A percentile compares a stretch with the other conserved stretches of the same genome.
Conservation (phyloP, 768 basidiomycete species). For the Arthromyces matolae region DNA sequence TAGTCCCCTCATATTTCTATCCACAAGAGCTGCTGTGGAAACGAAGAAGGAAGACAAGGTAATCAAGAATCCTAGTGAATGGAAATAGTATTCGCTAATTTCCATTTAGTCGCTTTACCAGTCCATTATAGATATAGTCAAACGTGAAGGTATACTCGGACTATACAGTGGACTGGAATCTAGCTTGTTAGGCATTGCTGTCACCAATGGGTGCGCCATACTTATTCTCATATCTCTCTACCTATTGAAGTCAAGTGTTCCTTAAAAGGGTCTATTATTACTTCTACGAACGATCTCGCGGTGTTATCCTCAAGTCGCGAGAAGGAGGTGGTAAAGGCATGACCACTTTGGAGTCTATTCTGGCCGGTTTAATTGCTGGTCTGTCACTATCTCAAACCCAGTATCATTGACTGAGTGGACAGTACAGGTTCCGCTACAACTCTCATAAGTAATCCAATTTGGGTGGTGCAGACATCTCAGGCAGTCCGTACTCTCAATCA, state of each 20-base stretch:
- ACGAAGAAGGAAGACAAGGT: conserved; percentile 59
- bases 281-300: conserved; percentile 76
- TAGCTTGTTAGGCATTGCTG: conserved; percentile 83
- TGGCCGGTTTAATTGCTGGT: conserved; percentile 88
- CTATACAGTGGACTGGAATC: conserved; percentile 86
- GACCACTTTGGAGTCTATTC: conserved; percentile 82
- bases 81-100: neutral
- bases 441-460: conserved; percentile 88
- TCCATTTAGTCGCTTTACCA: conserved; percentile 54
- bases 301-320: conserved; percentile 51
- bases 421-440: conserved; percentile 82
- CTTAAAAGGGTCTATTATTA: conserved; percentile 81
- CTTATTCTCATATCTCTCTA: neutral
- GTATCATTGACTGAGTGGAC: neutral
- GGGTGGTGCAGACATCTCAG: conserved; percentile 94
- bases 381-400: conserved; percentile 6
- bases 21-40: conserved; percentile 90
- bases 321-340: conserved; percentile 65
- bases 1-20: conserved; percentile 89
- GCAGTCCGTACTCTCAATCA: conserved; percentile 57
- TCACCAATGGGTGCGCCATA: conserved; percentile 78
- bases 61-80: neutral
- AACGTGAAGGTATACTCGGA: conserved; percentile 78
- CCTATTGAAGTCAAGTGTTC: conserved; percentile 3
- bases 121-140: conserved; percentile 70